These are phyloP conservation scores for Phlyctochytrium planicorne DNA, from an alignment of 192 early-diverging fungal genomes.

Conservation along the genomic window DNA sequence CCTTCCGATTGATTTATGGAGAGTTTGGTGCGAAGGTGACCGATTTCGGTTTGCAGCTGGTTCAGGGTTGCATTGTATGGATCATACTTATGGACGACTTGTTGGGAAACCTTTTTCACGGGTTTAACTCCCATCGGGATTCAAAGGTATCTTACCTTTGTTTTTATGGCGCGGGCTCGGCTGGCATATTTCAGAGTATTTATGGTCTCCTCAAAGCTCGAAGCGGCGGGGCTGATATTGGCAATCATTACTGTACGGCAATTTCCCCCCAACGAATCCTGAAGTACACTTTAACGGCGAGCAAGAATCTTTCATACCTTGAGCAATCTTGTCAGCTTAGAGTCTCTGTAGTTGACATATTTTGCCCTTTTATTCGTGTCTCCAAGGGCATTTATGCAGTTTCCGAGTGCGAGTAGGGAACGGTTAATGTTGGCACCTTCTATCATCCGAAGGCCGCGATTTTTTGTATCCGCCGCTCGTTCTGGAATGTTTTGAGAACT, in stretches of 20 bases:
- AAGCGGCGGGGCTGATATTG: conserved; percentile 63
- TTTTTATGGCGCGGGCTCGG: conserved; percentile 69
- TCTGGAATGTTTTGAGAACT: conserved; percentile 41
- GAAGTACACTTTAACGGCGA: neutral
- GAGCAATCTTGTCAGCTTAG: conserved; percentile 69
- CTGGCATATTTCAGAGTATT: conserved; percentile 79
- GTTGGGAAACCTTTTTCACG: conserved; percentile 13
- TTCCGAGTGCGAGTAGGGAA: conserved; percentile 69
- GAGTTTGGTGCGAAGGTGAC: conserved; percentile 5
- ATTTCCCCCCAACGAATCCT: conserved; percentile 75
- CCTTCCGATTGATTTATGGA: neutral
- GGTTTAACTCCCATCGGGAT: neutral
- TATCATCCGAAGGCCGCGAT: conserved; percentile 63
- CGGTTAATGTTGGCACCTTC: conserved; percentile 82
- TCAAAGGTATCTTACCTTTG: conserved; percentile 51
- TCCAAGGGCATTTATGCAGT: conserved; percentile 74
- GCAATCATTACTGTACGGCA: conserved; percentile 81
- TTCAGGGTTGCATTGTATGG: conserved; percentile 29
- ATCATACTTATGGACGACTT: conserved; percentile 25
- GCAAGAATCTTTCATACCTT: conserved; percentile 40
- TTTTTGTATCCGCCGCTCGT: conserved; percentile 60
- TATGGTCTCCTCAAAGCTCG: conserved; percentile 72
- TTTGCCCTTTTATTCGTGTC: conserved; percentile 48
- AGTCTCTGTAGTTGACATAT: conserved; percentile 75
- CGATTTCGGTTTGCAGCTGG: conserved; percentile 26